Percentiles rank a stretch among this genome's conserved stretches.
Evolutionary conservation across 805 yeast genomes (phyloP).

Genomic region (Clavispora carvajalis): DNA sequence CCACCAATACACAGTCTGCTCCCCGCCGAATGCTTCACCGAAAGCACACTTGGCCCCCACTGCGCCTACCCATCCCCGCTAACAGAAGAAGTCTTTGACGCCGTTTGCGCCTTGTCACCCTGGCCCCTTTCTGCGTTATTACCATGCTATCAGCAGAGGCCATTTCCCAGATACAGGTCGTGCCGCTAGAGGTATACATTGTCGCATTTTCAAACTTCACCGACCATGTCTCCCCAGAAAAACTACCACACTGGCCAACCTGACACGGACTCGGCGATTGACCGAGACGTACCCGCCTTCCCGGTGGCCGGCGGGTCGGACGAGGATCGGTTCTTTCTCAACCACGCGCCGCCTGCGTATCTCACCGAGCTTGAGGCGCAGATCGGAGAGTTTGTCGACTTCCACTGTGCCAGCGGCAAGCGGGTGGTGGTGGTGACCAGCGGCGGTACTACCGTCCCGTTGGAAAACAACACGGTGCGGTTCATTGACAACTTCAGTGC

Average conservation of each 20-base stretch:
- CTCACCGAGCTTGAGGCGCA: slow-evolving; percentile 55
- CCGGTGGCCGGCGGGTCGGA: slow-evolving; percentile 71
- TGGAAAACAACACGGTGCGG: slow-evolving; percentile 93
- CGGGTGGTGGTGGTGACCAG: slow-evolving; percentile 81
- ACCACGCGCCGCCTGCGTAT: slow-evolving; percentile 71
- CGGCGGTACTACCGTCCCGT: slow-evolving; percentile 97
- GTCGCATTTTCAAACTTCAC: too few relatives aligned
- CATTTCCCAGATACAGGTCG: too few relatives aligned
- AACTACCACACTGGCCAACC: slow-evolving; percentile 58
- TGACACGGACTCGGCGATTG: slow-evolving; percentile 68
- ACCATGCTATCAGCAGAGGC: too few relatives aligned
- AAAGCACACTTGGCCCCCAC: too few relatives aligned
- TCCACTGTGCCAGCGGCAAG: slow-evolving; percentile 41
- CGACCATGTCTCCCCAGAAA: slow-evolving; percentile 5
- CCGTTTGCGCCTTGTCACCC: too few relatives aligned
- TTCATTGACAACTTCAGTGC: slow-evolving; percentile 96
- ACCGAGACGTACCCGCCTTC: slow-evolving; percentile 66
- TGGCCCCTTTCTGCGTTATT: too few relatives aligned
- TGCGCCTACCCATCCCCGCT: too few relatives aligned
- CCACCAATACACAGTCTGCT: too few relatives aligned
- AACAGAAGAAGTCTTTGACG: too few relatives aligned
- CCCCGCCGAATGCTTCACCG: too few relatives aligned
- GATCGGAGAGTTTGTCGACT: slow-evolving; percentile 55
- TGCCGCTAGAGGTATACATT: too few relatives aligned
- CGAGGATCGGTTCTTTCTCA: slow-evolving; percentile 70